These are phyloP conservation scores for Boletus sp. DNA, from an alignment of 768 basidiomycete species.

Conservation along the genomic window DNA sequence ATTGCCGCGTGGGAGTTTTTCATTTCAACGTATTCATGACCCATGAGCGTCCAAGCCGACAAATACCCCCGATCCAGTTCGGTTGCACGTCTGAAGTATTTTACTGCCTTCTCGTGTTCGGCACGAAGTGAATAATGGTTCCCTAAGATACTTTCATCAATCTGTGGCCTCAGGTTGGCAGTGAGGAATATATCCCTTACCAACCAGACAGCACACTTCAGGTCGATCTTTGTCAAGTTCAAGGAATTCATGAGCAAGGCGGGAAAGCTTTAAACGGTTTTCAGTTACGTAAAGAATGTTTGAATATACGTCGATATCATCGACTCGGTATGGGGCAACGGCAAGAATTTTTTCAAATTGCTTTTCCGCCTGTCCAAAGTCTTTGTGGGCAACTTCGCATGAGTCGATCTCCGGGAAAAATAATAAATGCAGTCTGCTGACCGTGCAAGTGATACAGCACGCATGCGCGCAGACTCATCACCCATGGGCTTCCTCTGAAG, in stretches of 20 bases:
- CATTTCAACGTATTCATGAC: slow-evolving; percentile 98
- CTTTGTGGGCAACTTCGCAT: slow-evolving; percentile 38
- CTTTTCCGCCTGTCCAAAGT: slow-evolving; percentile 80
- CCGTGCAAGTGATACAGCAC: slow-evolving; percentile 90
- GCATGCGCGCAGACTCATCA: slow-evolving; percentile 83
- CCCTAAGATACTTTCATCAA: slow-evolving; percentile 46
- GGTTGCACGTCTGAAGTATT: slow-evolving; percentile 93
- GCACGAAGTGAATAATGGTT: slow-evolving; percentile 93
- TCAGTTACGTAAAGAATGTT: slow-evolving; percentile 97
- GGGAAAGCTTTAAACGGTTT: slow-evolving; percentile 81
- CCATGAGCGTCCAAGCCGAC: slow-evolving; percentile 98
- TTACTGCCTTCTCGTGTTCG: slow-evolving; percentile 94
- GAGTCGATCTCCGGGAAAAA: background rate
- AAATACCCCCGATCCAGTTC: slow-evolving; percentile 92
- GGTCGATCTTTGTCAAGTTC: slow-evolving; percentile 89
- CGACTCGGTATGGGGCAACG: slow-evolving; percentile 84
- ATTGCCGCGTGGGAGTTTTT: slow-evolving; percentile 99
- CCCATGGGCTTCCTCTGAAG: slow-evolving; percentile 81
- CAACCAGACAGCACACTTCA: slow-evolving; percentile 94
- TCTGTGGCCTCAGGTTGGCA: background rate
- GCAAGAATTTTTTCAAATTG: slow-evolving; percentile 82
- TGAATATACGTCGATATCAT: slow-evolving; percentile 93
- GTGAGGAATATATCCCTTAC: slow-evolving; percentile 41
- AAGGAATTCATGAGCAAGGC: slow-evolving; percentile 88
- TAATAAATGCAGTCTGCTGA: slow-evolving; percentile 34